A percentile compares a stretch with the other conserved stretches of the same genome.
Conservation (phyloP, 192 early-diverging fungal species). For the Piromyces finnis region DNA sequence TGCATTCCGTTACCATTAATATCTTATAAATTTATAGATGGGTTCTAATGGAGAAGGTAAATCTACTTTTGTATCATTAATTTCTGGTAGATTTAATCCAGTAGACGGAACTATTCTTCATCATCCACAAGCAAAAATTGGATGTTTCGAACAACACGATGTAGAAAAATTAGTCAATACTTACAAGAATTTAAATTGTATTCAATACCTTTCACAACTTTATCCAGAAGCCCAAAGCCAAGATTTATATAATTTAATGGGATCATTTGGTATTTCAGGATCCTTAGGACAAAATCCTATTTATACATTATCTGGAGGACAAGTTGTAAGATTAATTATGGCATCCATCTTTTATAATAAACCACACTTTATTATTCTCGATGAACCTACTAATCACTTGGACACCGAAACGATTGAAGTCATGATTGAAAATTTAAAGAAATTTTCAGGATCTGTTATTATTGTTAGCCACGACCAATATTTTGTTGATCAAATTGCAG, state of each 20-base stretch:
- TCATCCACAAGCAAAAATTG: slow-evolving; percentile 47
- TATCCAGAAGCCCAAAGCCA: slow-evolving; percentile 28
- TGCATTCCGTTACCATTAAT: no score
- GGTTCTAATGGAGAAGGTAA: slow-evolving; percentile 74
- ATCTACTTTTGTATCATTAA: slow-evolving; percentile 60
- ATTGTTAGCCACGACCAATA: slow-evolving; percentile 76
- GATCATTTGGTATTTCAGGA: slow-evolving; percentile 58
- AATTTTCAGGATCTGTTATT: slow-evolving; percentile 54
- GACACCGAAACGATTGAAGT: slow-evolving; percentile 73
- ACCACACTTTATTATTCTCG: neutral
- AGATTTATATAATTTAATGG: slow-evolving; percentile 50
- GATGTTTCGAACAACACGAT: slow-evolving; percentile 71
- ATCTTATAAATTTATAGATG: no score
- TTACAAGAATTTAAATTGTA: slow-evolving; percentile 19
- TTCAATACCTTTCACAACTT: slow-evolving; percentile 20
- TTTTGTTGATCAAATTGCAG: slow-evolving; percentile 50
- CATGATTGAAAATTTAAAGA: slow-evolving; percentile 47
- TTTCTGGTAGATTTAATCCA: slow-evolving; percentile 41
- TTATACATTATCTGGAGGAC: slow-evolving; percentile 57
- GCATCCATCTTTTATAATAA: slow-evolving; percentile 32
- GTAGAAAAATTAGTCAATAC: slow-evolving; percentile 41
- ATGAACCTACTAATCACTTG: slow-evolving; percentile 65
- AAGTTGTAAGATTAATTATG: slow-evolving; percentile 59
- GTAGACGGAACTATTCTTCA: slow-evolving; percentile 40
- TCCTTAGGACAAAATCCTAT: slow-evolving; percentile 37